Evolutionary conservation across 2,329 filamentous ascomycete species (phyloP).

Genomic region (Ophiostoma perfectum): DNA sequence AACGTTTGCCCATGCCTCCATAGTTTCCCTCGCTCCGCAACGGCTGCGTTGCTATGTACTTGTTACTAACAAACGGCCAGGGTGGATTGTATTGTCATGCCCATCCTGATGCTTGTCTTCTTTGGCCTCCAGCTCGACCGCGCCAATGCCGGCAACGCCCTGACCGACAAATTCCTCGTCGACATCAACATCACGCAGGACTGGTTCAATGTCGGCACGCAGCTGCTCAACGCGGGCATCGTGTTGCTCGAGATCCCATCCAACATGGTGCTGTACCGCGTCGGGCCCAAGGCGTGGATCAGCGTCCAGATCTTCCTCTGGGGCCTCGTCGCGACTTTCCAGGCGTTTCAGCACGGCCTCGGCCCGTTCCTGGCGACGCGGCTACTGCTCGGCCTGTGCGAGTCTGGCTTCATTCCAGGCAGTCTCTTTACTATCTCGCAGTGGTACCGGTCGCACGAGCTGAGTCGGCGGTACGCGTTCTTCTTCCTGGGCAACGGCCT

Average conservation of each 20-base stretch:
- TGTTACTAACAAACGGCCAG: slow-evolving; percentile 3
- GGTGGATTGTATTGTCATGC: slow-evolving; percentile 40
- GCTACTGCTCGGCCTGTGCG: slow-evolving; percentile 35
- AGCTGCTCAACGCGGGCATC: slow-evolving; percentile 33
- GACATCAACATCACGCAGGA: slow-evolving; percentile 46
- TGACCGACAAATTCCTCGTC: slow-evolving; percentile 46
- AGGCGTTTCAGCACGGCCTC: slow-evolving; percentile 47
- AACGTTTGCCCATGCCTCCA: not conserved
- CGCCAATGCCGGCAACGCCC: slow-evolving; percentile 44
- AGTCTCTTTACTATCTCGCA: slow-evolving; percentile 44
- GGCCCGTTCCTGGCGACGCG: slow-evolving; percentile 33
- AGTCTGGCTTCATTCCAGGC: slow-evolving; percentile 44
- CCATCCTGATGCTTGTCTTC: slow-evolving; percentile 39
- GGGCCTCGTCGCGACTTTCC: slow-evolving; percentile 49
- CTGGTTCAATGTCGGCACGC: slow-evolving; percentile 48
- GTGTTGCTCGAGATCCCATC: slow-evolving; percentile 42
- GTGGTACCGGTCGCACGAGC: slow-evolving; percentile 45
- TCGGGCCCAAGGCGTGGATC: slow-evolving; percentile 50
- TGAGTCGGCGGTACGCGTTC: slow-evolving; percentile 40
- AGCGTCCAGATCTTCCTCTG: slow-evolving; percentile 50
- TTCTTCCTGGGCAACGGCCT: slow-evolving; percentile 41
- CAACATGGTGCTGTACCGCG: slow-evolving; percentile 43
- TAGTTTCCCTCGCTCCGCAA: not conserved
- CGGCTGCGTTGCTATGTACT: not conserved
- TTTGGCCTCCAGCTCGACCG: slow-evolving; percentile 41